phyloP scores from a whole-genome alignment of 305 asterid species.

The Withania somnifera region DNA sequence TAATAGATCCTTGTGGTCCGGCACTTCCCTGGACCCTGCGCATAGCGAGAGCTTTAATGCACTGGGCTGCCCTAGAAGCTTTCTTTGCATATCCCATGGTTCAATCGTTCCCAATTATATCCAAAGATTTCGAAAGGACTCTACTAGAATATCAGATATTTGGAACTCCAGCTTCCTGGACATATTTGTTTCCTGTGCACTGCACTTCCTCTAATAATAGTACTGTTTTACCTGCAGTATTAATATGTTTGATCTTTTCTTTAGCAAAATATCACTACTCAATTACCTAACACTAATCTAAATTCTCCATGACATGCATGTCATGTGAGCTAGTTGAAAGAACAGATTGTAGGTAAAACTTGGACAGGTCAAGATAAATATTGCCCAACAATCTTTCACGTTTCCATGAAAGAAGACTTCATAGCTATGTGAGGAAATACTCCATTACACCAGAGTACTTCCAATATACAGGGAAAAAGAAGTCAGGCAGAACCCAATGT shows the following conservation, averaged over 20 bases:
- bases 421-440: not conserved
- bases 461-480: not conserved
- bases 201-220: not conserved
- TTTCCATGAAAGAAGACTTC: not conserved
- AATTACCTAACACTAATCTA: not conserved
- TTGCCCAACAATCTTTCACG: not conserved
- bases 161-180: not conserved
- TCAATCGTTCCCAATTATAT: not conserved
- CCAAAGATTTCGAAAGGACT: not conserved
- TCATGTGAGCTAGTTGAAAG: not conserved
- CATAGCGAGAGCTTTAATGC: no score
- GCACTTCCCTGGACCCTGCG: no score
- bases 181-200: not conserved
- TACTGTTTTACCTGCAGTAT: not conserved
- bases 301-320: not conserved
- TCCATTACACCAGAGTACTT: not conserved
- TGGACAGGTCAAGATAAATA: not conserved
- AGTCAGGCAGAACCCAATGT: not conserved
- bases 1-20: no score
- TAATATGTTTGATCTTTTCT: not conserved
- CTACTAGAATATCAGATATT: not conserved
- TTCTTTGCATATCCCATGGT: not conserved
- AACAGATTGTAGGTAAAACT: not conserved
- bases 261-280: not conserved
- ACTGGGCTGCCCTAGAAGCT: no score